Evolutionary conservation across 2,329 filamentous ascomycete genomes (phyloP).

Genomic region (Microdochium nivale): DNA sequence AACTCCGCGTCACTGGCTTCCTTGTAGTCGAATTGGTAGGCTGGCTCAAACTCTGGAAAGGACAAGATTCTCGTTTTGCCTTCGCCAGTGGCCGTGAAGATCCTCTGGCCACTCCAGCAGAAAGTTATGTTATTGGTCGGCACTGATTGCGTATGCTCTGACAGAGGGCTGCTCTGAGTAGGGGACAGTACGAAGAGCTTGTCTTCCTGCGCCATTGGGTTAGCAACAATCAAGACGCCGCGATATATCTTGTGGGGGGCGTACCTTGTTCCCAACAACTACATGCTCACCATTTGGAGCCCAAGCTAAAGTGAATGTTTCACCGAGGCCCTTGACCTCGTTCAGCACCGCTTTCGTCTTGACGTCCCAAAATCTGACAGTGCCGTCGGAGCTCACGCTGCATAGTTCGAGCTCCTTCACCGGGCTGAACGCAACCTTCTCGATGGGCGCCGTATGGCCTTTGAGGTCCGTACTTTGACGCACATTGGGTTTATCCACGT

Average conservation of each 20-base stretch:
- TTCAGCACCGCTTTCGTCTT: constrained; percentile 62
- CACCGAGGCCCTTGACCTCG: constrained; percentile 57
- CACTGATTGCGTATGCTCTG: constrained; percentile 49
- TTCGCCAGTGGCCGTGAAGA: constrained; percentile 64
- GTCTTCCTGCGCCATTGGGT: constrained; percentile 39
- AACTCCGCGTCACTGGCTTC: constrained; percentile 40
- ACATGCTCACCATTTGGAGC: constrained; percentile 61
- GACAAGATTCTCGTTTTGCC: constrained; percentile 63
- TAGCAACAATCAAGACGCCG: neutral
- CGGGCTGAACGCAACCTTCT: constrained; percentile 72
- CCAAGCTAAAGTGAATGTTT: constrained; percentile 67
- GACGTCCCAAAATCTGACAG: constrained; percentile 74
- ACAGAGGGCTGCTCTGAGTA: constrained; percentile 43
- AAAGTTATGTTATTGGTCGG: constrained; percentile 69
- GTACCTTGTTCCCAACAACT: constrained; percentile 65
- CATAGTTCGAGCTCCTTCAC: constrained; percentile 69
- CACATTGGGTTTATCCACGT: constrained; percentile 65
- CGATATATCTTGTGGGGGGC: constrained; percentile 7
- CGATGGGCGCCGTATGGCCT: constrained; percentile 56
- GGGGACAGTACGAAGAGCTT: constrained; percentile 55
- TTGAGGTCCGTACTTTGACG: constrained; percentile 70
- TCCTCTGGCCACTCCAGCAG: constrained; percentile 61
- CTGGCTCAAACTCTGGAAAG: constrained; percentile 54
- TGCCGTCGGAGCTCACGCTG: constrained; percentile 65
- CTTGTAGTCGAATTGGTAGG: constrained; percentile 38